Conservation (phyloP, 2,329 filamentous ascomycete species). For the Amphichorda felina region DNA sequence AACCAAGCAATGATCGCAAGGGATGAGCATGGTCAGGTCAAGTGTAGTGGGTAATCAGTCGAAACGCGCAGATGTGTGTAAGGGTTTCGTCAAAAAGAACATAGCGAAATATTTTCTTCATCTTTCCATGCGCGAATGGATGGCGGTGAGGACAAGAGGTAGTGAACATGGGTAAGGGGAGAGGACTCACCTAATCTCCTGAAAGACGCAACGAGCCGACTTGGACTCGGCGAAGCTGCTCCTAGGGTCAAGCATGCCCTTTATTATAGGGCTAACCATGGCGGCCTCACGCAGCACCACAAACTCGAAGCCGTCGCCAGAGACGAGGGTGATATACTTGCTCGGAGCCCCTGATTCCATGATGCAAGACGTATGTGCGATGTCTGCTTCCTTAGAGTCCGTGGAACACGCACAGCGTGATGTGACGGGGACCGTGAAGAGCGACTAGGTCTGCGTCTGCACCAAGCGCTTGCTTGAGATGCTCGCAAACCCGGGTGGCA, state of each 20-base stretch:
- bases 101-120: conserved; percentile 27
- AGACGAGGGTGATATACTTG: conserved; percentile 69
- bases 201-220: conserved; percentile 53
- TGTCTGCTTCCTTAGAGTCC: neutral
- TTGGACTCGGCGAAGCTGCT: conserved; percentile 56
- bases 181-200: conserved; percentile 58
- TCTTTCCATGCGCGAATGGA: conserved; percentile 9
- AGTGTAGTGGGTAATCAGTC: conserved; percentile 47
- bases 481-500: too few species aligned
- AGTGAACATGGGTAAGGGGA: too few species aligned
- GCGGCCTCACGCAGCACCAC: conserved; percentile 61
- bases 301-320: conserved; percentile 66
- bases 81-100: conserved; percentile 35
- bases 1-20: neutral
- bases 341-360: conserved; percentile 21
- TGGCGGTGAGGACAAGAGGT: conserved; percentile 2
- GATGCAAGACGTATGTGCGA: too few species aligned
- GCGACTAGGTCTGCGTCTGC: neutral
- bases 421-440: too few species aligned
- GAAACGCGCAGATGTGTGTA: conserved; percentile 23
- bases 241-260: conserved; percentile 60
- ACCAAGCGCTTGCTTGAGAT: neutral
- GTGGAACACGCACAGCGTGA: too few species aligned
- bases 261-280: conserved; percentile 58
- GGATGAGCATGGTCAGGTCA: conserved; percentile 42